Base-by-base conservation (phyloP, 2,329 filamentous ascomycete genomes). In the Exophiala viscosa region DNA sequence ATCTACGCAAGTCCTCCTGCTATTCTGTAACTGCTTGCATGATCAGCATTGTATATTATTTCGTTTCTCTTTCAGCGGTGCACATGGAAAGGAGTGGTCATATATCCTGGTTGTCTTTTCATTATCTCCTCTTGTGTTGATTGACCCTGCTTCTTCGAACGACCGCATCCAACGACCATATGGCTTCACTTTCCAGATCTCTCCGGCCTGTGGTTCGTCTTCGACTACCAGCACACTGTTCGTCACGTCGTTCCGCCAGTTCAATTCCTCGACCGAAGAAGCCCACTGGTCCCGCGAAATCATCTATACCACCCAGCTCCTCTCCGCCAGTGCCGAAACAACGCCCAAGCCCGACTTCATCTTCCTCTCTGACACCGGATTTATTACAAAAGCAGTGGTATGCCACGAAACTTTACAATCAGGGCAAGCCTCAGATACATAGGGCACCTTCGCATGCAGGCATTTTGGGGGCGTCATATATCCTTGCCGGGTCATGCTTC, bases 371-470 rank as follows among this genome's bases (percentile, higher is more conserved):
- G 14, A 28, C 47, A 28, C 50, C 52, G 5, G 45, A 52, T 4
- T 36, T 44, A 23, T 35, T 33, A 15, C 38, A 34, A 31, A 59
- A 59, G 34, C 50, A 55, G 32, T 53, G 47, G 46, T 59, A 54
- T 36, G 56, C 53, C 7, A 38, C 48, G 33, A 55, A 59, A 28
- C 40, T 59, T 23, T 56, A 51, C 35, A 48, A 53, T 28, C 17
- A 50, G 4, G 56, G 56, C 18, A 46, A 52, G 33, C 45, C 36
- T 43, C 40, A 32, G 6, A 55, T 59, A 42, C 56, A 56, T 44
- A 51, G 50, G 32, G 45, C 56, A 5, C 53, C 50, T 3, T 59
- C 56, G 10, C 56, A 59, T 43, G 42, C 46, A 28, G 56, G 53
- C 14, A 49, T 59, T 33, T 45, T 54, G 13, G 44, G 33, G 1